Conservation (phyloP, 2,329 filamentous ascomycete species). For the Byssothecium circinans region DNA sequence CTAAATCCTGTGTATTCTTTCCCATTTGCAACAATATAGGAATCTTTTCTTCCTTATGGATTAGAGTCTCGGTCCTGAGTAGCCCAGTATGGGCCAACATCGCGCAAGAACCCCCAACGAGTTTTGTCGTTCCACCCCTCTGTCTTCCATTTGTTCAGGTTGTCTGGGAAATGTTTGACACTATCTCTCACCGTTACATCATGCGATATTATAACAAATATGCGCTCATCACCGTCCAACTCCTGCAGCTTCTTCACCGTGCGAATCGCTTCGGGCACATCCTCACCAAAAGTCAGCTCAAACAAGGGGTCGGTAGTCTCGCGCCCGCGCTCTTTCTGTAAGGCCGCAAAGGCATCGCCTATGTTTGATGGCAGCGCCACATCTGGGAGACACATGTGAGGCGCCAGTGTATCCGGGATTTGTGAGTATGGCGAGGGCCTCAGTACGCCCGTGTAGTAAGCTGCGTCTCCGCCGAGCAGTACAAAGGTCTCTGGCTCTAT, state of each 20-base stretch:
- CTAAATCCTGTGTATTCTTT: no score
- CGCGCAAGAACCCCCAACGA: slow-evolving; percentile 10
- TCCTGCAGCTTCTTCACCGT: neutral
- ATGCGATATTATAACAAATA: slow-evolving; percentile 11
- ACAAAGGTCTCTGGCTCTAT: slow-evolving; percentile 22
- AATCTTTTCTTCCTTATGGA: no score
- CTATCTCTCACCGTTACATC: slow-evolving; percentile 1
- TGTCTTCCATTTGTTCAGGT: slow-evolving; percentile 4
- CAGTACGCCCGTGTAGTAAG: slow-evolving; percentile 29
- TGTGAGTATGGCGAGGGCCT: slow-evolving; percentile 28
- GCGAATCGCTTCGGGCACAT: neutral
- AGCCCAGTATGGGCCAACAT: no score
- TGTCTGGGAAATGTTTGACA: slow-evolving; percentile 7
- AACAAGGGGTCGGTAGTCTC: no score
- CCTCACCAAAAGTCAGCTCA: no score
- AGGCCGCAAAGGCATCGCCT: no score
- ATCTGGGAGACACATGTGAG: neutral
- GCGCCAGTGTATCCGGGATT: neutral
- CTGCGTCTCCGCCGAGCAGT: slow-evolving; percentile 31
- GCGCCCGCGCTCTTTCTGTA: no score
- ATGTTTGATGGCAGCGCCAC: no score
- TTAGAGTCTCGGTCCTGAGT: no score
- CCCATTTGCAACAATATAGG: no score
- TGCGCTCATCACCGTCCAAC: slow-evolving; percentile 3
- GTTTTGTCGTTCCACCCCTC: slow-evolving; percentile 4